Conservation (phyloP, 2,329 filamentous ascomycete genomes). For the Cladobotryum mycophilum region DNA sequence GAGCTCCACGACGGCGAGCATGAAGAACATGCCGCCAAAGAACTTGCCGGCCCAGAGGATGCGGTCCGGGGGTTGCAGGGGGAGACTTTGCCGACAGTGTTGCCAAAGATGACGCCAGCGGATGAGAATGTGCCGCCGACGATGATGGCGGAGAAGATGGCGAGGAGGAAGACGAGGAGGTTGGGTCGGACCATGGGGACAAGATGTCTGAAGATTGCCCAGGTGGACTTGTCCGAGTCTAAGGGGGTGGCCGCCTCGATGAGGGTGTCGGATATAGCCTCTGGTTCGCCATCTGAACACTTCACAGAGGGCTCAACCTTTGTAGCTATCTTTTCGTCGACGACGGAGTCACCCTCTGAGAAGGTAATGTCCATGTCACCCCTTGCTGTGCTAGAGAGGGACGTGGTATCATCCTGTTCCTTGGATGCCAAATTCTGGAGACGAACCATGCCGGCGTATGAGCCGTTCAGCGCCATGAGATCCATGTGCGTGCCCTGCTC, state of each 20-base stretch:
- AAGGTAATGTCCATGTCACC: constrained; percentile 38
- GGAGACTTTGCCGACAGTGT: constrained; percentile 39
- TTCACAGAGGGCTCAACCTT: constrained; percentile 26
- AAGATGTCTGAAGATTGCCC: constrained; percentile 33
- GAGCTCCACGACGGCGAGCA: constrained; percentile 42
- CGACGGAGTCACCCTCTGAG: constrained; percentile 32
- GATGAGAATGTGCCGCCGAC: constrained; percentile 49
- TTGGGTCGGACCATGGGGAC: constrained; percentile 33
- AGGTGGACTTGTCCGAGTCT: constrained; percentile 34
- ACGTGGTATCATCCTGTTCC: constrained; percentile 23
- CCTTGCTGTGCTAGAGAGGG: constrained; percentile 24
- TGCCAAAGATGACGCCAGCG: constrained; percentile 47
- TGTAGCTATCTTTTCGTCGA: constrained; percentile 30
- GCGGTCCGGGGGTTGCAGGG: constrained; percentile 36
- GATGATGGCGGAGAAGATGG: constrained; percentile 40
- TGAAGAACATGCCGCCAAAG: constrained; percentile 51
- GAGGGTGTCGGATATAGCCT: constrained; percentile 18
- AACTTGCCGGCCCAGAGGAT: constrained; percentile 37
- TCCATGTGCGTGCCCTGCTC: constrained; percentile 60
- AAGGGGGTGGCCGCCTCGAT: constrained; percentile 14
- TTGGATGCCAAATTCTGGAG: constrained; percentile 33
- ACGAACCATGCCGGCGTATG: constrained; percentile 48
- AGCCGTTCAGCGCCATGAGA: constrained; percentile 43
- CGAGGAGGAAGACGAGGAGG: constrained; percentile 32
- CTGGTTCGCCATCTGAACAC: background rate